A percentile compares a stretch with the other conserved stretches of the same genome.
Evolutionary conservation across 2,329 filamentous ascomycete species (phyloP).

Genomic region (Raffaelea albimanens): DNA sequence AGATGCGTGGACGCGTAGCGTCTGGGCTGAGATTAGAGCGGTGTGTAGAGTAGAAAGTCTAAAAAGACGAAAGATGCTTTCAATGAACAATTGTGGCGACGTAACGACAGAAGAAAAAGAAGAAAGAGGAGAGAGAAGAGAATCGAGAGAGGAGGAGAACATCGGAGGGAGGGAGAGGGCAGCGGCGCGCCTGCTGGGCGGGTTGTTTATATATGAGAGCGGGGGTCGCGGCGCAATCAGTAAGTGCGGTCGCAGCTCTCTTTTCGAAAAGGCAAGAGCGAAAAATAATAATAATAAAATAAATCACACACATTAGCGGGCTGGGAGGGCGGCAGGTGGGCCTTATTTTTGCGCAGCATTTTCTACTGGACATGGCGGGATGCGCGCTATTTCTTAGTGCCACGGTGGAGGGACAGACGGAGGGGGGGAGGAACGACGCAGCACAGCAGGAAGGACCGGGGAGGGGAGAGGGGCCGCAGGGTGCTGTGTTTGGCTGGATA

Average conservation of each 20-base stretch:
- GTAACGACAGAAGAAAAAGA: slow-evolving; percentile 12
- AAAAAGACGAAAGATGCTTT: not conserved
- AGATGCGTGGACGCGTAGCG: slow-evolving; percentile 11
- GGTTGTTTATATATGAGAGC: slow-evolving; percentile 51
- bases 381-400: not conserved
- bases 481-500: too few relatives aligned
- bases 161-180: slow-evolving; percentile 29
- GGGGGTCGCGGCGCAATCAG: slow-evolving; percentile 48
- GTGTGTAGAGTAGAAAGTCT: slow-evolving; percentile 3
- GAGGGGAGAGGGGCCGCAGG: not conserved
- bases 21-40: slow-evolving; percentile 5
- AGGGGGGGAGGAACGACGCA: not conserved
- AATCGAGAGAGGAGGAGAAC: slow-evolving; percentile 25
- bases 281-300: slow-evolving; percentile 2
- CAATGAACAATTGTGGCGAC: slow-evolving; percentile 1
- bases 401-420: too few relatives aligned
- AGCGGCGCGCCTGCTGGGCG: slow-evolving; percentile 40
- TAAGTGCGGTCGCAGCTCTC: slow-evolving; percentile 20
- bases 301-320: slow-evolving; percentile 15
- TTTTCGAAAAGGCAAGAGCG: not conserved
- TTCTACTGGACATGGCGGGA: not conserved
- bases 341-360: slow-evolving; percentile 1
- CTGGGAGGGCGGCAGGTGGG: not conserved
- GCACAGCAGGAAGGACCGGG: not conserved
- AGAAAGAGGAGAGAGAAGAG: slow-evolving; percentile 12